Percentiles rank a stretch among this genome's conserved stretches.
phyloP scores from a whole-genome alignment of 192 early-diverging fungal genomes.

The Backusella tarrabulga region DNA sequence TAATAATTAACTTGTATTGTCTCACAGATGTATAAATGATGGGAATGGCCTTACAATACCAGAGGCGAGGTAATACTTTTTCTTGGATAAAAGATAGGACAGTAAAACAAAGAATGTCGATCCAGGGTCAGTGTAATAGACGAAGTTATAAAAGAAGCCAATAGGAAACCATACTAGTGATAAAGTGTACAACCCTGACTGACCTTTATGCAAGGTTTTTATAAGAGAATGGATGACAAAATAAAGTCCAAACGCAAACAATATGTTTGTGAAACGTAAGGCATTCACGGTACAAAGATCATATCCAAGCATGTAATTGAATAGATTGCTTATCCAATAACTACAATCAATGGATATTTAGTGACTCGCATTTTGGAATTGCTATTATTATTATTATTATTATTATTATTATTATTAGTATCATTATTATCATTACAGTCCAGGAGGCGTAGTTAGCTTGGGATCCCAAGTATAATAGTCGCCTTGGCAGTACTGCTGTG shows the following conservation, averaged over 20 bases:
- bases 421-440: constrained; percentile 62
- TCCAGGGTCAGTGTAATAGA: constrained; percentile 93
- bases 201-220: constrained; percentile 37
- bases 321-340: constrained; percentile 26
- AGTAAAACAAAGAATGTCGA: constrained; percentile 80
- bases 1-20: neutral
- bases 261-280: constrained; percentile 68
- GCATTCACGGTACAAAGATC: constrained; percentile 20
- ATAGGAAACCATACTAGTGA: constrained; percentile 72
- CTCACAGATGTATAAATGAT: neutral
- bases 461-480: constrained; percentile 77
- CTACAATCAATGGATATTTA: neutral
- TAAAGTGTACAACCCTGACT: constrained; percentile 34
- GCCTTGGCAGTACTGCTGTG: constrained; percentile 78
- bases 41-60: constrained; percentile 47
- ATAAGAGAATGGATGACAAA: constrained; percentile 44
- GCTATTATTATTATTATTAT: constrained; percentile 36
- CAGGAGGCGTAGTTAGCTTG: constrained; percentile 98
- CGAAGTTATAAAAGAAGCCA: constrained; percentile 77
- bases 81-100: constrained; percentile 56
- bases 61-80: constrained; percentile 45
- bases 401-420: constrained; percentile 64
- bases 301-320: neutral
- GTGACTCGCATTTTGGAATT: neutral
- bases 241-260: constrained; percentile 58